Conservation (phyloP, 306 rosid genomes). For the Coriaria nepalensis region DNA sequence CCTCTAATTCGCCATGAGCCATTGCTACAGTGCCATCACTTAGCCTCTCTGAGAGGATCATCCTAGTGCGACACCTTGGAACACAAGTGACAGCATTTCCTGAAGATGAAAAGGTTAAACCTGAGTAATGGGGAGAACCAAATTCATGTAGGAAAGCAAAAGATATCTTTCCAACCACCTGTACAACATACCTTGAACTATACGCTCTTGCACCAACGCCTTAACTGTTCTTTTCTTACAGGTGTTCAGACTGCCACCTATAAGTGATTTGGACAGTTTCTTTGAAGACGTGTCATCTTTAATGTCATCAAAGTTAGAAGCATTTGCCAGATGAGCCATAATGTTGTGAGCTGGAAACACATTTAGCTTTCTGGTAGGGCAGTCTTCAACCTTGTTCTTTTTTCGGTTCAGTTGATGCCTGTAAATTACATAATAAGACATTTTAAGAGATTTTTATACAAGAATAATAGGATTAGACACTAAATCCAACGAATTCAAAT, state of each 20-base stretch:
- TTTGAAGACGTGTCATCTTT: constrained; percentile 40
- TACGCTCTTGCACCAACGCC: constrained; percentile 40
- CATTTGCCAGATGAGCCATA: constrained; percentile 27
- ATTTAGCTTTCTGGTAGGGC: constrained; percentile 33
- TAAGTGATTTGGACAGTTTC: constrained; percentile 63
- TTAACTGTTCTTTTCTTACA: constrained; percentile 55
- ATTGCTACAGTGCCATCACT: constrained; percentile 85
- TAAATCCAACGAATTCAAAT: no score
- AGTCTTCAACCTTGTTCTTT: constrained; percentile 47
- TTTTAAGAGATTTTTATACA: neutral
- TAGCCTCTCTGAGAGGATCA: constrained; percentile 82
- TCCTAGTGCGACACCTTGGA: constrained; percentile 38
- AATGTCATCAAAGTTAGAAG: constrained; percentile 35
- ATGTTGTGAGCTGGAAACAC: constrained; percentile 26
- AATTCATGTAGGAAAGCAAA: neutral
- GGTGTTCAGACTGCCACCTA: constrained; percentile 70
- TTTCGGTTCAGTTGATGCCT: constrained; percentile 71
- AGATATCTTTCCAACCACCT: constrained; percentile 6
- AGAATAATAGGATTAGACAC: no score
- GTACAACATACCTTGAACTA: constrained; percentile 53
- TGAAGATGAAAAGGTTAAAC: constrained; percentile 23
- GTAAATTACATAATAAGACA: constrained; percentile 20
- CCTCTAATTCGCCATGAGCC: constrained; percentile 60
- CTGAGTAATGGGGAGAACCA: constrained; percentile 12
- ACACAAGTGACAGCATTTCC: constrained; percentile 37